Conservation (phyloP, 352 stramenopile species). For the Hyaloperonospora brassicae region DNA sequence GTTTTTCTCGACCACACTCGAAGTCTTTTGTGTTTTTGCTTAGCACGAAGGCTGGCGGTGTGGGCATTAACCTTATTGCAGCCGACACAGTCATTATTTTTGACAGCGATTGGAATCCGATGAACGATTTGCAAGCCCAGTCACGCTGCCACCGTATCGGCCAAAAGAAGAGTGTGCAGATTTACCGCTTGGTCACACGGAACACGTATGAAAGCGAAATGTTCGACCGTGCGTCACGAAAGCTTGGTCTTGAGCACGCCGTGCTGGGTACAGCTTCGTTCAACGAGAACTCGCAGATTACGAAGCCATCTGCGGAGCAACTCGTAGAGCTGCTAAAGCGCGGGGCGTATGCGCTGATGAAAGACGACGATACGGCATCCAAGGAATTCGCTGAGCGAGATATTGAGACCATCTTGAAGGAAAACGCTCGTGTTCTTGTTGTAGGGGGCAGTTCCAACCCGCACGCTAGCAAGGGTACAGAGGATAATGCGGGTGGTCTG, state of each 20-base stretch:
- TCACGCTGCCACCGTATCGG: conserved; percentile 96
- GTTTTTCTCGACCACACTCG: conserved; percentile 91
- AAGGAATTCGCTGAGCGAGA: conserved; percentile 92
- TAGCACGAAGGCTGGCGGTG: conserved; percentile 95
- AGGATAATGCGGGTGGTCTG: conserved; percentile 17
- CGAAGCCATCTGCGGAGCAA: conserved; percentile 85
- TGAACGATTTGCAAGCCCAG: conserved; percentile 87
- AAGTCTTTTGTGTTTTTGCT: conserved; percentile 98
- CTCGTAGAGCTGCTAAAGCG: conserved; percentile 96
- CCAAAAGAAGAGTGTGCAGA: conserved; percentile 96
- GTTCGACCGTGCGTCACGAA: conserved; percentile 96
- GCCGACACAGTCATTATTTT: conserved; percentile 99
- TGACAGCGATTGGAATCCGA: conserved; percentile 99
- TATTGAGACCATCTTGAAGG: conserved; percentile 94
- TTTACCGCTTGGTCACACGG: conserved; percentile 96
- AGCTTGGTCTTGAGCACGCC: conserved; percentile 97
- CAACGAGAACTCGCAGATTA: conserved; percentile 85
- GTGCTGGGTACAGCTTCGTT: conserved; percentile 93
- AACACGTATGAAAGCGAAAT: conserved; percentile 99
- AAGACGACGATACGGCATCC: conserved; percentile 92
- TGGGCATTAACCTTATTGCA: conserved; percentile 97
- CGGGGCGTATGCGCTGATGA: conserved; percentile 97
- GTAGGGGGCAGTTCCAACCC: conserved; percentile 32
- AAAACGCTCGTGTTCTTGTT: conserved; percentile 74
- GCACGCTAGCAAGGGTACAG: conserved; percentile 22